Conservation (phyloP, 2,329 filamentous ascomycete genomes). For the Lithohypha guttulata region DNA sequence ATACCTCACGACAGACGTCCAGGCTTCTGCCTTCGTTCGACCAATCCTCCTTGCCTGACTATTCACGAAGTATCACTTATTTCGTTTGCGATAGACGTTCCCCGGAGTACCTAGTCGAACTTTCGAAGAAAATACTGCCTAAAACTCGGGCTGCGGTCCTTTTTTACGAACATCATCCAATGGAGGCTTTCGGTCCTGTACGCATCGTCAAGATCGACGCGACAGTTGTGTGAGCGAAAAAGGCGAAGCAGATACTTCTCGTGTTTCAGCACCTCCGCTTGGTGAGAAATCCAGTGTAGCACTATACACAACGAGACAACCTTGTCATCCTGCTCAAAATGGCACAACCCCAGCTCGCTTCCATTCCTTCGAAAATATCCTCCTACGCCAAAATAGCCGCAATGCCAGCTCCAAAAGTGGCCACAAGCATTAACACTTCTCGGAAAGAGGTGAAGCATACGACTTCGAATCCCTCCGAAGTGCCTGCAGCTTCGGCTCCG, state of each 20-base stretch:
- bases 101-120: too few species aligned
- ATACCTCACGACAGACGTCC: too few species aligned
- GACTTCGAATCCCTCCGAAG: slow-evolving; percentile 16
- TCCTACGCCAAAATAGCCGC: slow-evolving; percentile 60
- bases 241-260: slow-evolving; percentile 12
- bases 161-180: too few species aligned
- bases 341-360: slow-evolving; percentile 22
- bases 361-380: slow-evolving; percentile 46
- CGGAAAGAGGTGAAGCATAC: slow-evolving; percentile 19
- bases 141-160: too few species aligned
- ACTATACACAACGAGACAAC: too few species aligned
- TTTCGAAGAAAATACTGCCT: too few species aligned
- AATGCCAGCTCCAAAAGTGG: slow-evolving; percentile 27
- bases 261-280: neutral
- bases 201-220: slow-evolving; percentile 17
- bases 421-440: slow-evolving; percentile 6
- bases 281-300: too few species aligned
- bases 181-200: slow-evolving; percentile 18
- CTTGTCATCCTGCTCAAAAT: too few species aligned
- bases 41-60: neutral
- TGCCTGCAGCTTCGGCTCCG: too few species aligned
- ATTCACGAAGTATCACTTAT: too few species aligned
- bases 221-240: slow-evolving; percentile 18
- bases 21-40: neutral
- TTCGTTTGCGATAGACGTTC: too few species aligned